phyloP scores from a whole-genome alignment of 116 monocot species.

The Thalassia testudinum region DNA sequence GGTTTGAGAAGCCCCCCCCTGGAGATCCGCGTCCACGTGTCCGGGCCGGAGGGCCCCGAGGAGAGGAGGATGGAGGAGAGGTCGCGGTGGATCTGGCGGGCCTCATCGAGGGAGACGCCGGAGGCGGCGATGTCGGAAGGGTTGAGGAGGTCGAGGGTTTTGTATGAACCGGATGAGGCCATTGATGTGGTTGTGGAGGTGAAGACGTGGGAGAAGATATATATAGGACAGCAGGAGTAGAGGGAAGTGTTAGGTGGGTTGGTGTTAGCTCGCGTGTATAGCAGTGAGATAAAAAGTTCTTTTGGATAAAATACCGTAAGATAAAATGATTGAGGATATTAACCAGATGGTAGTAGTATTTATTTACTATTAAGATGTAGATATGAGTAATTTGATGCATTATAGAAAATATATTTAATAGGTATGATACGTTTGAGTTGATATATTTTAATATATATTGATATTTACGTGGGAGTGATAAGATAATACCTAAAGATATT shows the following conservation, averaged over 20 bases:
- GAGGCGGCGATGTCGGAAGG: slow-evolving; percentile 32
- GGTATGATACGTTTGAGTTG: no score
- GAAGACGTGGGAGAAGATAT: neutral
- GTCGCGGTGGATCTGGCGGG: slow-evolving; percentile 29
- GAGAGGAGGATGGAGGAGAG: slow-evolving; percentile 29
- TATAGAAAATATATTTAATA: no score
- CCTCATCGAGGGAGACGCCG: slow-evolving; percentile 40
- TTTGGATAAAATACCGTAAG: neutral
- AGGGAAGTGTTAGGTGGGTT: neutral
- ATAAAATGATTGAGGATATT: neutral
- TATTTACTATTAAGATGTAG: no score
- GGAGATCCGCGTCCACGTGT: slow-evolving; percentile 40
- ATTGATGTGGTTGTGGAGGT: neutral
- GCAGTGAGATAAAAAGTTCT: neutral
- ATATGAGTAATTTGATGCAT: no score
- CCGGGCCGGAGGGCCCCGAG: slow-evolving; percentile 30
- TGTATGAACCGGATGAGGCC: neutral
- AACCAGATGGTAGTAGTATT: no score
- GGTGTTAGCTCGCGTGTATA: neutral
- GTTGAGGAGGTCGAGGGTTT: slow-evolving; percentile 25
- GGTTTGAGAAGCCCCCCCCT: slow-evolving; percentile 31
- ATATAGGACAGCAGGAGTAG: neutral
- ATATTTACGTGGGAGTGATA: no score
- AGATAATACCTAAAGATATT: no score
- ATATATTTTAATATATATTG: no score